A percentile compares a stretch with the other conserved stretches of the same genome.
These are phyloP conservation scores for Fusarium sp. DNA, from an alignment of 2,329 filamentous ascomycete genomes.

Conservation along the genomic window DNA sequence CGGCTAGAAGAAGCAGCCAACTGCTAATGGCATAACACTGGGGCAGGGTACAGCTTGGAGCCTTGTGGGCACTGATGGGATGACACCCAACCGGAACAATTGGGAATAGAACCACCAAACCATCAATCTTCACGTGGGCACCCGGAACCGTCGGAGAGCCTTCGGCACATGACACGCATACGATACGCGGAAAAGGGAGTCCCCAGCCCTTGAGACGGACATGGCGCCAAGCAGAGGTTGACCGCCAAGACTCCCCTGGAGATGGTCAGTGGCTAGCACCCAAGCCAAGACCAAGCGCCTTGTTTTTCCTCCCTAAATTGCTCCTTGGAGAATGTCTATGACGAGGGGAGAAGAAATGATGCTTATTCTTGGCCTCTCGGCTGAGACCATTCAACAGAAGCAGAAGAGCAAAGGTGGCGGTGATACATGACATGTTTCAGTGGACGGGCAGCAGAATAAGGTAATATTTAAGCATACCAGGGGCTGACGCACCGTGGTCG, in stretches of 20 bases:
- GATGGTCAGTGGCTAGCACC: background rate
- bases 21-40: too few species aligned
- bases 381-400: background rate
- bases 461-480: conserved; percentile 47
- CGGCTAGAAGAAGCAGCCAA: too few species aligned
- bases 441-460: conserved; percentile 37
- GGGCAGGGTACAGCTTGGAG: too few species aligned
- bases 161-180: background rate
- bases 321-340: background rate
- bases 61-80: too few species aligned
- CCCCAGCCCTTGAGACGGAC: background rate
- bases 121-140: background rate
- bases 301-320: background rate
- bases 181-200: background rate
- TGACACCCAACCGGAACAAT: too few species aligned
- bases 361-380: background rate
- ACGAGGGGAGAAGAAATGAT: background rate
- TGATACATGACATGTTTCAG: conserved; percentile 27
- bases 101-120: background rate
- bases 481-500: conserved; percentile 10
- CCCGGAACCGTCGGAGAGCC: background rate
- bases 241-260: background rate
- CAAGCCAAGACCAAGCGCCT: background rate
- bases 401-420: background rate
- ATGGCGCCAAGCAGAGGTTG: background rate